Evolutionary conservation across 108 stramenopile genomes (phyloP), one percentile per base, ranked within the genome.

Genomic region (Pseudonitzschia multistriata): DNA sequence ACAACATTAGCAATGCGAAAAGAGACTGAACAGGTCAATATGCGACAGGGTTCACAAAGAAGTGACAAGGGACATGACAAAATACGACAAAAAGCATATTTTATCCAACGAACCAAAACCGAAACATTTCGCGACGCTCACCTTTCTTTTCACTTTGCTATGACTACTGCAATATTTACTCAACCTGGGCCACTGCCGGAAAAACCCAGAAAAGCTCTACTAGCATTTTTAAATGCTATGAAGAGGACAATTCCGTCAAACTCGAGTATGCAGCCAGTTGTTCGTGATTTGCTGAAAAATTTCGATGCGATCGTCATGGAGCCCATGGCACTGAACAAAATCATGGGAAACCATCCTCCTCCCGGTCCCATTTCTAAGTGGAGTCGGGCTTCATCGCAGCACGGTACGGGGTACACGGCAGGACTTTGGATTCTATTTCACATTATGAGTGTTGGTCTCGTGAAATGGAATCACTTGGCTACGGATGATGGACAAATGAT

Each of bases 351-450:
- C 2, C 40, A 64, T 45, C 63, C 40, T 22, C 63, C 39, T 19
- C 63, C 63, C 21, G 67, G 53, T 53, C 77, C 68, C 48, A 68
- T 4, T 14, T 57, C 30, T 49, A 29, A 60, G 13, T 81, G 74
- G 74, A 81, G 80, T 34, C 36, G 45, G 7, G 71, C 80, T n/a
- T 81, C 74, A 36, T 30, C 31, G 25, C 69, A 67, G 30, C 79
- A 80, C 34, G 73, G 62, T 19, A 68, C 79, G 13, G 71, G 83
- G 0, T 90, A 84, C 64, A 71, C 84, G 19, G 87, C 86, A 59
- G 89, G 89, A 24, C 35, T 90, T 1, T 90, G 89, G 89, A 70
- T 63, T 13, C 60, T 90, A n/a, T 84, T 90, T 62, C 89, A 90
- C 67, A 83, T 90, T 48, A 47, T 82, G 49, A 79, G 82, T 17